Percentiles rank a stretch among this genome's conserved stretches.
phyloP scores from a whole-genome alignment of 2,329 filamentous ascomycete species.

The Aspergillus quadricinctus region DNA sequence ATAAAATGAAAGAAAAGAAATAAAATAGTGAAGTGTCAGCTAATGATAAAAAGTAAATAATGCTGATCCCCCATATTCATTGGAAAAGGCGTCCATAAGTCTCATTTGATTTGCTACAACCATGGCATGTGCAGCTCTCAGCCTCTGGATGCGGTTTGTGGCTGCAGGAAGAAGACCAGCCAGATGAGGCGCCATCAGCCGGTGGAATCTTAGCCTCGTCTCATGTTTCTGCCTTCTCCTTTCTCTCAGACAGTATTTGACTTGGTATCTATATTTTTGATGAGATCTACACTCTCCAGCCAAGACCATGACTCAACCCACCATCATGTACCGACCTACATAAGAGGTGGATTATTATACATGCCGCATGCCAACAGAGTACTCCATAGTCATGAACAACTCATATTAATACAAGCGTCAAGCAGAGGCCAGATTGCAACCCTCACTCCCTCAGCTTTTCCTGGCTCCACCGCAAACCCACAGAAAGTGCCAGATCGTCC shows the following conservation, averaged over 20 bases:
- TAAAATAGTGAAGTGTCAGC: no score
- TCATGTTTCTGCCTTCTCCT: not conserved
- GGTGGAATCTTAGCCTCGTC: constrained; percentile 10
- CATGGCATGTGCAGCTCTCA: constrained; percentile 4
- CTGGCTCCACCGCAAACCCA: constrained; percentile 10
- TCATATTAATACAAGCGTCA: not conserved
- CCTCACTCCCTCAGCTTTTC: not conserved
- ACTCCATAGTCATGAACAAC: no score
- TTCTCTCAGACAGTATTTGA: no score
- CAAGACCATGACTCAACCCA: not conserved
- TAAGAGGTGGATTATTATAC: not conserved
- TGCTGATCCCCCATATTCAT: not conserved
- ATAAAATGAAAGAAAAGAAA: no score
- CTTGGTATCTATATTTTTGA: no score
- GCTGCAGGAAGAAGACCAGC: constrained; percentile 9
- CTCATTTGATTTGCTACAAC: constrained; percentile 2
- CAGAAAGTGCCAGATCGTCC: constrained; percentile 18
- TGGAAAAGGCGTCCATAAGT: not conserved
- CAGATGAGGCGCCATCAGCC: constrained; percentile 1
- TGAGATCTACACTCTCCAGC: not conserved
- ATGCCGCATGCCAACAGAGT: constrained; percentile 1
- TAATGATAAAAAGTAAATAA: not conserved
- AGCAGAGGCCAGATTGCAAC: constrained; percentile 7
- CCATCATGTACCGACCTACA: not conserved
- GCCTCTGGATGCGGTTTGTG: constrained; percentile 11